Percentiles rank a stretch among this genome's conserved stretches.
Conservation (phyloP, 441 rosid genomes). For the Gossypium davidsonii region DNA sequence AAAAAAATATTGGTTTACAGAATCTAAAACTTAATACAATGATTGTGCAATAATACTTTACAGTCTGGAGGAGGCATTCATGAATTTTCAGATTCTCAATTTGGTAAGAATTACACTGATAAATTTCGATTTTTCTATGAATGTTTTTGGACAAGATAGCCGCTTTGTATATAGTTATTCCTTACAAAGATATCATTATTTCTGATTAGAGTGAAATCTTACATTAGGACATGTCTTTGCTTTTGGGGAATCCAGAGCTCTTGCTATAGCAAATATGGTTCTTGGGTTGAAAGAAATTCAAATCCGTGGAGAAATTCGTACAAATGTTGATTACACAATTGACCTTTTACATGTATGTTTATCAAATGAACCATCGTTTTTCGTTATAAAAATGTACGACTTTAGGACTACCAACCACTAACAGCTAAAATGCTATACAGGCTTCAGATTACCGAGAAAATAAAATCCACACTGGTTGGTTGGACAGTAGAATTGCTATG, state of each 20-base stretch:
- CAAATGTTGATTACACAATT: conserved; percentile 95
- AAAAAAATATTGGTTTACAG: conserved; percentile 10
- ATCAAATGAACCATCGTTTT: conserved; percentile 9
- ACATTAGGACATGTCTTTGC: conserved; percentile 90
- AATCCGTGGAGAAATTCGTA: conserved; percentile 96
- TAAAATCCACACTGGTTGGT: conserved; percentile 99
- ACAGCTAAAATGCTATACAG: conserved; percentile 36
- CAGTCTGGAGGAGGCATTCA: conserved; percentile 99
- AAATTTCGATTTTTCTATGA: background rate
- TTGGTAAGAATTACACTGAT: conserved; percentile 54
- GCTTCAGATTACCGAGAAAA: conserved; percentile 95
- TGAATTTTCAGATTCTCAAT: conserved; percentile 99
- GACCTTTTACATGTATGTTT: conserved; percentile 89
- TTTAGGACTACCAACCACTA: conserved; percentile 19
- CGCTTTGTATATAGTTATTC: conserved; percentile 4
- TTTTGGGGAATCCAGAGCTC: conserved; percentile 96
- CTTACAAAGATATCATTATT: conserved; percentile 2
- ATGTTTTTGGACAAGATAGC: background rate
- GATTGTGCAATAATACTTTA: conserved; percentile 24
- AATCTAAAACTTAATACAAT: conserved; percentile 11
- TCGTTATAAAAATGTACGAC: background rate
- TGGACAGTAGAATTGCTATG: conserved; percentile 99
- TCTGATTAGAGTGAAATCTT: conserved; percentile 22
- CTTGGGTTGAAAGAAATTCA: conserved; percentile 99
- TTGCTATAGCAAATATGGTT: conserved; percentile 99